These are phyloP conservation scores for Leishmania guyanensis DNA, from an alignment of 208 protist species.

Conservation along the genomic window DNA sequence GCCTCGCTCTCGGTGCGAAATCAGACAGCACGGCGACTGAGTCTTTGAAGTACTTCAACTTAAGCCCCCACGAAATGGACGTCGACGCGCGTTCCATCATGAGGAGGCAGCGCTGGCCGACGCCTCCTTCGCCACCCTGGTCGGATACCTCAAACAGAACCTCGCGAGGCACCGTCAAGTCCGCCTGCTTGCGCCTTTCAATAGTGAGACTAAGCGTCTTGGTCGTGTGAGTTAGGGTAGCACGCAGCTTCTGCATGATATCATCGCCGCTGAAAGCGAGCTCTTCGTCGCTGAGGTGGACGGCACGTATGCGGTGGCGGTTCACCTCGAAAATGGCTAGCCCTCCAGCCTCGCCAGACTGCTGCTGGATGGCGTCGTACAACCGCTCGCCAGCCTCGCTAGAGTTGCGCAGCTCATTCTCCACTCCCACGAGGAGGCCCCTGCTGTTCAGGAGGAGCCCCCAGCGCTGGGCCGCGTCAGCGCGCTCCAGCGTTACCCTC, in stretches of 20 bases:
- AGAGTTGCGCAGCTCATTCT: slow-evolving; percentile 51
- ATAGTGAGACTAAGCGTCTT: slow-evolving; percentile 24
- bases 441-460: slow-evolving; percentile 51
- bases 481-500: slow-evolving; percentile 47
- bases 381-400: slow-evolving; percentile 41
- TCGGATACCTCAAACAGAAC: slow-evolving; percentile 49
- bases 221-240: slow-evolving; percentile 12
- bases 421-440: slow-evolving; percentile 47
- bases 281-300: slow-evolving; percentile 15
- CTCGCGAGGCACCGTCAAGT: slow-evolving; percentile 45
- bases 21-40: slow-evolving; percentile 25
- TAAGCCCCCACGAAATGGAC: slow-evolving; percentile 54
- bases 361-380: slow-evolving; percentile 51
- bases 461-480: slow-evolving; percentile 38
- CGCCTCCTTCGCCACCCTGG: slow-evolving; percentile 53
- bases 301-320: slow-evolving; percentile 29
- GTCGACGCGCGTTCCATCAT: slow-evolving; percentile 53
- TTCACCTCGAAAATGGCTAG: slow-evolving; percentile 54
- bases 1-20: slow-evolving; percentile 24
- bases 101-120: slow-evolving; percentile 57
- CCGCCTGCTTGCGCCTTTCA: slow-evolving; percentile 33
- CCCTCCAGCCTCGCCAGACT: slow-evolving; percentile 20
- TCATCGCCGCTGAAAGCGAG: slow-evolving; percentile 3
- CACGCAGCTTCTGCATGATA: slow-evolving; percentile 23
- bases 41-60: slow-evolving; percentile 23